Evolutionary conservation across 208 protist species (phyloP).

Genomic region (Angomonas ambiguus): DNA sequence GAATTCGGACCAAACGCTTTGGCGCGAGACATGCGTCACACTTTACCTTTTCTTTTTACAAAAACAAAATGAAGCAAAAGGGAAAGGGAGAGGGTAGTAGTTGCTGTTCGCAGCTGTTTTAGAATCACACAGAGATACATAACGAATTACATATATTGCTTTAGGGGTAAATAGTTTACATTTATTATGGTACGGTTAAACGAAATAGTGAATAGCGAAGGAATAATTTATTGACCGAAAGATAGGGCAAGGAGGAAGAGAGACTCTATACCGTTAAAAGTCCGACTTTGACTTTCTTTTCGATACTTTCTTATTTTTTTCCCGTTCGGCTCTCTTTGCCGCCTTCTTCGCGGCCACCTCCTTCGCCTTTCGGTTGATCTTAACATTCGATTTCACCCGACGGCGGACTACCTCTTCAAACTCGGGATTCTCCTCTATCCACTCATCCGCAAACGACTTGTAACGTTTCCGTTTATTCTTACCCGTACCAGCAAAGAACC

Average conservation of each 20-base stretch:
- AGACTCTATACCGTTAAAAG: no score
- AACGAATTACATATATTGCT: background rate
- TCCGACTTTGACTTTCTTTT: constrained; percentile 51
- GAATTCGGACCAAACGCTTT: constrained; percentile 78
- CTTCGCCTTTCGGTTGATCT: constrained; percentile 73
- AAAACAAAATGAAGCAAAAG: constrained; percentile 11
- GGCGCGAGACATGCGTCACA: constrained; percentile 61
- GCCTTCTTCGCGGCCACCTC: constrained; percentile 48
- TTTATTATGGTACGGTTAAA: constrained; percentile 10
- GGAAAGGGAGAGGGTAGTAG: background rate
- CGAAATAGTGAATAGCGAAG: background rate
- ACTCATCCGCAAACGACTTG: constrained; percentile 88
- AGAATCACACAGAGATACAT: background rate
- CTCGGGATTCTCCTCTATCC: constrained; percentile 81
- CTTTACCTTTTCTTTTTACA: constrained; percentile 2
- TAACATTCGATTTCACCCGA: constrained; percentile 77
- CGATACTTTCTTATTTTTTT: constrained; percentile 42
- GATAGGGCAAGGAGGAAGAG: no score
- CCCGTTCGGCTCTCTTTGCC: constrained; percentile 32
- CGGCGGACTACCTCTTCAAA: constrained; percentile 59
- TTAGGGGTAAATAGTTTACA: background rate
- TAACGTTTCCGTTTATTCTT: constrained; percentile 70
- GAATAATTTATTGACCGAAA: background rate
- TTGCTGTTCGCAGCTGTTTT: no score
- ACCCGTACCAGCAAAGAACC: constrained; percentile 72